phyloP scores from a whole-genome alignment of 257 asterid genomes.

The Prunella vulgaris region DNA sequence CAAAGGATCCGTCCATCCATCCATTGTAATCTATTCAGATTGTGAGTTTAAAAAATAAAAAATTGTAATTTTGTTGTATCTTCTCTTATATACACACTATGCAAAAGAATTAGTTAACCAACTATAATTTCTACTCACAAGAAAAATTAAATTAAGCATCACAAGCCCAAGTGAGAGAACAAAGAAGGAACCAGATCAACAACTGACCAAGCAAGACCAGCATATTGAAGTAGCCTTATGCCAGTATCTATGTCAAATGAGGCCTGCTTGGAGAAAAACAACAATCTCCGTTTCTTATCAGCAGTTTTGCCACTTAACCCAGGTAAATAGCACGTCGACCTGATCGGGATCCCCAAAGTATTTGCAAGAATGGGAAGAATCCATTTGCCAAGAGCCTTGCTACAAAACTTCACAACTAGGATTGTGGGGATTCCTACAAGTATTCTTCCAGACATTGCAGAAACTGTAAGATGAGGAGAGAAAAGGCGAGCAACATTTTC shows the following conservation, averaged over 20 bases:
- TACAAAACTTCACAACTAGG: slow-evolving; percentile 65
- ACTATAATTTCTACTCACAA: neutral
- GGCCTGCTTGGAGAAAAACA: slow-evolving; percentile 46
- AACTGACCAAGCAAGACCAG: slow-evolving; percentile 87
- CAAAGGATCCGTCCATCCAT: too few relatives aligned
- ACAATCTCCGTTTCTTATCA: slow-evolving; percentile 46
- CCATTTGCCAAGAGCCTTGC: slow-evolving; percentile 84
- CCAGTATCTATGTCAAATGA: slow-evolving; percentile 72
- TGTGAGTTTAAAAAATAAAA: neutral
- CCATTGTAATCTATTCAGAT: neutral
- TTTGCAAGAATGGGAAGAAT: slow-evolving; percentile 72
- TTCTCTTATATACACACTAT: too few relatives aligned
- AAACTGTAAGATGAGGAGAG: slow-evolving; percentile 44
- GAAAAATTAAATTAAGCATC: slow-evolving; percentile 20
- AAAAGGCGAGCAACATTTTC: slow-evolving; percentile 62
- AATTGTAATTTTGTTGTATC: neutral
- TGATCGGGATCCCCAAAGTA: slow-evolving; percentile 70
- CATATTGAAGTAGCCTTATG: slow-evolving; percentile 72
- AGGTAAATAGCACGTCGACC: slow-evolving; percentile 67
- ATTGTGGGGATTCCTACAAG: slow-evolving; percentile 69
- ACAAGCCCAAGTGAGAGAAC: slow-evolving; percentile 52
- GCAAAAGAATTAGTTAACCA: neutral
- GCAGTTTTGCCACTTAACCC: slow-evolving; percentile 32
- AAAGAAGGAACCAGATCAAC: slow-evolving; percentile 79
- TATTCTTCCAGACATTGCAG: slow-evolving; percentile 50